Percentiles rank a stretch among this genome's conserved stretches.
These are phyloP conservation scores for Eutypa lata DNA, from an alignment of 2,329 filamentous ascomycete genomes.

Conservation along the genomic window DNA sequence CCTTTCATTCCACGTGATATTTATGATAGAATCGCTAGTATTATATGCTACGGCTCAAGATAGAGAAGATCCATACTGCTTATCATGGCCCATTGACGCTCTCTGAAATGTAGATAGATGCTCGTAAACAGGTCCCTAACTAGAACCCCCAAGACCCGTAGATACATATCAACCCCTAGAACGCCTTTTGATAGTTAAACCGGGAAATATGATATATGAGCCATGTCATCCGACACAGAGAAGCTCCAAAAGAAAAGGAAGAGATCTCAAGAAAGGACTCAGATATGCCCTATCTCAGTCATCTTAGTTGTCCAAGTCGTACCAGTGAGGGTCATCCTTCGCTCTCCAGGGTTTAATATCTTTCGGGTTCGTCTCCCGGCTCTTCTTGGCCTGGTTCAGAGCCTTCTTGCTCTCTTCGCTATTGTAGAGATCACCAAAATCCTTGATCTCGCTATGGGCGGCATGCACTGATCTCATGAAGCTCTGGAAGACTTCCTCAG, in stretches of 20 bases:
- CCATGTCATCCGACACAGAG: too few species aligned
- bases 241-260: too few species aligned
- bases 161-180: too few species aligned
- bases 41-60: too few species aligned
- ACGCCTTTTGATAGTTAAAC: too few species aligned
- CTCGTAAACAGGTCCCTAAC: neutral
- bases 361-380: slow-evolving; percentile 50
- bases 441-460: slow-evolving; percentile 48
- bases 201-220: too few species aligned
- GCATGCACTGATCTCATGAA: slow-evolving; percentile 46
- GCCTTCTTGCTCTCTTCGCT: slow-evolving; percentile 46
- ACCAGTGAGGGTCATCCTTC: slow-evolving; percentile 59
- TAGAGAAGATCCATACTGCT: too few species aligned
- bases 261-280: too few species aligned
- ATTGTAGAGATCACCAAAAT: slow-evolving; percentile 46
- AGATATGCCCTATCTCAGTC: neutral
- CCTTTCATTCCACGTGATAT: too few species aligned
- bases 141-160: neutral
- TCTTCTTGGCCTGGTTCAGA: slow-evolving; percentile 50
- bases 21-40: too few species aligned
- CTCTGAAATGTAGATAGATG: neutral
- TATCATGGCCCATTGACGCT: too few species aligned
- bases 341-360: slow-evolving; percentile 59
- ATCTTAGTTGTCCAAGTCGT: slow-evolving; percentile 21
- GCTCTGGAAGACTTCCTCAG: slow-evolving; percentile 44